Base-by-base conservation (phyloP, 805 yeast species). In the Candida glaebosa region DNA sequence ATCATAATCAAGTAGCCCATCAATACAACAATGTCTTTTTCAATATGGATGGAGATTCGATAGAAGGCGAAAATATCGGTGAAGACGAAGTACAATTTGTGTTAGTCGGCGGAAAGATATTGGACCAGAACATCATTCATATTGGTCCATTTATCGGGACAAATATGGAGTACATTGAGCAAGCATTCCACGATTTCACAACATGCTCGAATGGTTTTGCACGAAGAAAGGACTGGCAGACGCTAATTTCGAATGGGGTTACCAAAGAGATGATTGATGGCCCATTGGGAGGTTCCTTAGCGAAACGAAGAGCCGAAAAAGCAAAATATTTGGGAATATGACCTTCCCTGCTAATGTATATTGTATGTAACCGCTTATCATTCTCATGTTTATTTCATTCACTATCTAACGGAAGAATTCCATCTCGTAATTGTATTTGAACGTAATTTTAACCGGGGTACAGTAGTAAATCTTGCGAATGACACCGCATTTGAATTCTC, bases 141-240 rank as follows among this genome's bases (percentile, higher is more conserved):
- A 83, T 87, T 57, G 96, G 96, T 14, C 96, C 96, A 10, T 90
- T 89, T 57, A 96, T 89, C 14, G 91, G 86, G 46, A 77, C 85
- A 6, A 66, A 83, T 17, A 71, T 73, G 41, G 84, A 79, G 39
- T 78, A 77, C 47, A 82, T 89, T 45, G 73, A 79, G 49, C 63
- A 83, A 51, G 93, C 87, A 0, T 81, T 87, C 53, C 53, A 65
- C 60, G 89, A 85, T 57, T 90, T 83, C 58, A 91, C 84, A 61
- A 58, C 64, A 38, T 83, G 79, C 42, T 60, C 65, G 18, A 82
- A 83, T 57, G 91, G 91, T 0, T 85, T 85, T 53, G 87, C 81
- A 58, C 75, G 75, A 39, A 77, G 85, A 31, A 71, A 61, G 38
- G 71, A 75, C 10, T 84, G 90, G 89, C 59, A 62, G 37, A 65